These are phyloP conservation scores for Hanseniaspora valbyensis DNA, from an alignment of 805 yeast species.

Conservation along the genomic window DNA sequence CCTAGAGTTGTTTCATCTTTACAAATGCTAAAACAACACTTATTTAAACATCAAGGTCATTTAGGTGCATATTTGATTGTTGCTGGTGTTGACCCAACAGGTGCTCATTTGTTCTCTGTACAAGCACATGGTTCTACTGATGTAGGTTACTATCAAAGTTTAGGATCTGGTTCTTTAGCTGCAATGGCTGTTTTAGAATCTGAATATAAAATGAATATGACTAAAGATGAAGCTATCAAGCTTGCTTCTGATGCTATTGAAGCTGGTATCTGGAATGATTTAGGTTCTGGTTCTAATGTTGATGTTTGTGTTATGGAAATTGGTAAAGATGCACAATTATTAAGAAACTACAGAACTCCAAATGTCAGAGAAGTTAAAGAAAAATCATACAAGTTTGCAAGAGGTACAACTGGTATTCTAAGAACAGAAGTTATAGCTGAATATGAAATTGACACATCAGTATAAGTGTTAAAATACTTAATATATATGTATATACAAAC, in stretches of 20 bases:
- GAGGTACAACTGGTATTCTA: conserved; percentile 89
- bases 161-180: conserved; percentile 95
- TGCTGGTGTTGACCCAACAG: conserved; percentile 97
- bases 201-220: conserved; percentile 67
- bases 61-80: conserved; percentile 94
- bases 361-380: conserved; percentile 76
- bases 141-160: conserved; percentile 80
- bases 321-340: conserved; percentile 74
- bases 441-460: conserved; percentile 36
- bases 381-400: conserved; percentile 68
- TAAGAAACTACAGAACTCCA: conserved; percentile 83
- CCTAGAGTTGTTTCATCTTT: conserved; percentile 91
- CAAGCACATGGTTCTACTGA: conserved; percentile 99
- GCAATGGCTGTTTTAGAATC: conserved; percentile 97
- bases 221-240: conserved; percentile 81
- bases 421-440: conserved; percentile 60
- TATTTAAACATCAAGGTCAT: conserved; percentile 94
- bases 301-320: conserved; percentile 94
- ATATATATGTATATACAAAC: background rate
- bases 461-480: too few species aligned
- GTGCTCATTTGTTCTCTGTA: conserved; percentile 81
- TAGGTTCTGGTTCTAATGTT: conserved; percentile 97
- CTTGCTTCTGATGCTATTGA: conserved; percentile 87
- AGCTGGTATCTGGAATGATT: conserved; percentile 97
- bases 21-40: conserved; percentile 87